A percentile compares a stretch with the other conserved stretches of the same genome.
These are phyloP conservation scores for Datura wrightii DNA, from an alignment of 257 asterid species.

Conservation along the genomic window DNA sequence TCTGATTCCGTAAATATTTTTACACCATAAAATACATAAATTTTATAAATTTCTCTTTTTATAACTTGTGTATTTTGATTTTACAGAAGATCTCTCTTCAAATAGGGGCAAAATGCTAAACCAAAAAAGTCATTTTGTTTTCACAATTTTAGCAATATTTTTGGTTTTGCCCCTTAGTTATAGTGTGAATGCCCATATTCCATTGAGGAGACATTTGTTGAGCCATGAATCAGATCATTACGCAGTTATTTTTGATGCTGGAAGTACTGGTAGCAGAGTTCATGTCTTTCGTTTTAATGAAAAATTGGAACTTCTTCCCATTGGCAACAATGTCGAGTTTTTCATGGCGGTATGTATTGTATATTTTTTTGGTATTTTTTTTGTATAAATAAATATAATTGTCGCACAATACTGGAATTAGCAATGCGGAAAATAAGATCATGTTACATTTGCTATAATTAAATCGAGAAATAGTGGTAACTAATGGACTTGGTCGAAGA, in stretches of 20 bases:
- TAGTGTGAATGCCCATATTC: slow-evolving; percentile 34
- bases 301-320: slow-evolving; percentile 69
- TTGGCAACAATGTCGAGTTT: slow-evolving; percentile 69
- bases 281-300: slow-evolving; percentile 73
- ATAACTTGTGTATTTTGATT: not conserved
- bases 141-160: slow-evolving; percentile 50
- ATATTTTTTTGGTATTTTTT: too few relatives aligned
- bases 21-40: too few relatives aligned
- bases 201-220: slow-evolving; percentile 43
- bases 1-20: not conserved
- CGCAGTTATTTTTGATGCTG: slow-evolving; percentile 86
- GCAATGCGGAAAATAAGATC: too few relatives aligned
- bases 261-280: slow-evolving; percentile 90
- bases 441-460: too few relatives aligned
- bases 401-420: too few relatives aligned
- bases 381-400: too few relatives aligned
- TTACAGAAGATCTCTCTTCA: not conserved
- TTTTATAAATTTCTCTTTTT: too few relatives aligned
- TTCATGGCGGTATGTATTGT: slow-evolving; percentile 42
- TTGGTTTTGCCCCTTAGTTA: slow-evolving; percentile 49
- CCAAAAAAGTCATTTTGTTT: slow-evolving; percentile 33
- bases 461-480: too few relatives aligned
- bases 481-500: too few relatives aligned
- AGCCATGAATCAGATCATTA: slow-evolving; percentile 51
- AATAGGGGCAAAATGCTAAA: slow-evolving; percentile 19